These are phyloP conservation scores for Backusella sp. DNA, from an alignment of 192 early-diverging fungal species.

Conservation along the genomic window DNA sequence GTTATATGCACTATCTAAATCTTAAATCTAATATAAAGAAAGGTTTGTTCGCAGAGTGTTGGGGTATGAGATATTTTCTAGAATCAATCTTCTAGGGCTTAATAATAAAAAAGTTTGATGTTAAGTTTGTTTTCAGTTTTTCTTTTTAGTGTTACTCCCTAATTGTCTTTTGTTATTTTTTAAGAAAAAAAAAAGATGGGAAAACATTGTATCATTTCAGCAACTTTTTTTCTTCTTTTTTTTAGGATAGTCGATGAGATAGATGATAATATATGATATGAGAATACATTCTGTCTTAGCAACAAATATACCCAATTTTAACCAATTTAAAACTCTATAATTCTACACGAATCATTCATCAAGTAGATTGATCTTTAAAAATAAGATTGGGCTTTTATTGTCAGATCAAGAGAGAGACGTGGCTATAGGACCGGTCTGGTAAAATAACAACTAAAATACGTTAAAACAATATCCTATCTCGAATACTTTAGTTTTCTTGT, in stretches of 20 bases:
- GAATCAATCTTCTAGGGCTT: background rate
- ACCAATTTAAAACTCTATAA: no score
- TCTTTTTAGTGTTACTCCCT: background rate
- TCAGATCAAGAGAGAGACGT: background rate
- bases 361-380: background rate
- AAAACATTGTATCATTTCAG: background rate
- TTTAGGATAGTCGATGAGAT: background rate
- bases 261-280: background rate
- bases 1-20: background rate
- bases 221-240: background rate
- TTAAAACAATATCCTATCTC: background rate
- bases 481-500: background rate
- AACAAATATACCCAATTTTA: background rate
- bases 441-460: background rate
- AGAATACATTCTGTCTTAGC: background rate
- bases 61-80: background rate
- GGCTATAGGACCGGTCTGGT: background rate
- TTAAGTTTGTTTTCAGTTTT: background rate
- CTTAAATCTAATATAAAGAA: no score
- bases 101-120: background rate
- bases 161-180: background rate
- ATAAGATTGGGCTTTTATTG: background rate
- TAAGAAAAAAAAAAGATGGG: background rate
- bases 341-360: background rate
- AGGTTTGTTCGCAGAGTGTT: background rate